Evolutionary conservation across 345 rosid genomes (phyloP).

Genomic region (Eucalyptus regnans): DNA sequence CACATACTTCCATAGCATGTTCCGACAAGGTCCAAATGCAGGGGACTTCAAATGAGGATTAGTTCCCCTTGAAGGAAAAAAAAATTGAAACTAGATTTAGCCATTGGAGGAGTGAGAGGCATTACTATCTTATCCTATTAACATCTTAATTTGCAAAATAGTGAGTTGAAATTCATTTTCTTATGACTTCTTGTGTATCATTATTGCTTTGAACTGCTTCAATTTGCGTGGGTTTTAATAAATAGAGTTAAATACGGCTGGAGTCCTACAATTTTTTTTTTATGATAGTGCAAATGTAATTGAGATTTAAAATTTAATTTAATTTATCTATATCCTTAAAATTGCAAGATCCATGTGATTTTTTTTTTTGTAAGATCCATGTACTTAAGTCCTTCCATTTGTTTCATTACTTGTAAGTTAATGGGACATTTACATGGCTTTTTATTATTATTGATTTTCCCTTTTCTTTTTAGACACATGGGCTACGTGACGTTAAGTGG

Average conservation of each 20-base stretch:
- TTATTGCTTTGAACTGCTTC: neutral
- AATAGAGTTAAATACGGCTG: neutral
- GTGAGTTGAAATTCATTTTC: neutral
- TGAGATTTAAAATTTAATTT: neutral
- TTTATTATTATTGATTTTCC: neutral
- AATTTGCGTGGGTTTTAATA: neutral
- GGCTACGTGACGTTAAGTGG: neutral
- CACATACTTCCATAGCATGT: fast-evolving
- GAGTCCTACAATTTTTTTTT: neutral
- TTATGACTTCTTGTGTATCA: neutral
- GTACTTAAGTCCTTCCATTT: neutral
- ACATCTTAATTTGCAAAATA: neutral
- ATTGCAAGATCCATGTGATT: neutral
- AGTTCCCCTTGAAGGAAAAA: neutral
- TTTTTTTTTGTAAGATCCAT: neutral
- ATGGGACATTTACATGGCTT: neutral
- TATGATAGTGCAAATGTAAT: neutral
- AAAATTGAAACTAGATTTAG: neutral
- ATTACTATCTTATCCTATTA: neutral
- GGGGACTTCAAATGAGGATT: neutral
- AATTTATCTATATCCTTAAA: neutral
- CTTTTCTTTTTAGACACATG: neutral
- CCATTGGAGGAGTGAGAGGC: neutral
- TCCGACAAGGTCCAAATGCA: neutral
- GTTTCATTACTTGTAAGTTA: neutral